phyloP scores from a whole-genome alignment of 2,329 filamentous ascomycete species.

The Diaporthe sp. region DNA sequence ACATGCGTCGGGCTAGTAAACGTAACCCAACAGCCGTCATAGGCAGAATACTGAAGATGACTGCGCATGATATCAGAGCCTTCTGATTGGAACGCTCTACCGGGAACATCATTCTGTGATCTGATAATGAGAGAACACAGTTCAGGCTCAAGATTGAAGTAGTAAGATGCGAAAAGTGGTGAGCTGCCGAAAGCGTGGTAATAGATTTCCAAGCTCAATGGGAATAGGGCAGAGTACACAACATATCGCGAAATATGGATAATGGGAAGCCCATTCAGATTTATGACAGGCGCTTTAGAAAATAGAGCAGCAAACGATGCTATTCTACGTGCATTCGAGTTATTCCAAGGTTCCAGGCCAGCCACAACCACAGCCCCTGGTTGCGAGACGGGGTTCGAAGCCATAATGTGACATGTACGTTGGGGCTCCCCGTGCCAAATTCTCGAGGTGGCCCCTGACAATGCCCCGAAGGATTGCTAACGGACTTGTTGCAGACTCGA shows the following conservation, averaged over 20 bases:
- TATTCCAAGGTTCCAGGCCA: background rate
- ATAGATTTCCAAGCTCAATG: no score
- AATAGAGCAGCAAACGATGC: background rate
- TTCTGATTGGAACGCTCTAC: slow-evolving; percentile 6
- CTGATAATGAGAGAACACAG: no score
- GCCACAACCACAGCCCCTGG: background rate
- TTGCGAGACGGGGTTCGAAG: background rate
- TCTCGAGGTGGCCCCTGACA: background rate
- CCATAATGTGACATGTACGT: background rate
- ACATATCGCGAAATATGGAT: background rate
- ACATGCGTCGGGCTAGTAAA: background rate
- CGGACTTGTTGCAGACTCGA: background rate
- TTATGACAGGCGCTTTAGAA: background rate
- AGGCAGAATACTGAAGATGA: slow-evolving; percentile 12
- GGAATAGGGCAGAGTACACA: background rate
- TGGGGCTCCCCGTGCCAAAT: background rate
- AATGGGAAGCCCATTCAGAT: background rate
- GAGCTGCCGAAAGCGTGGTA: no score
- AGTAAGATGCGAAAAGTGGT: background rate
- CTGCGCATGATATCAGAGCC: slow-evolving; percentile 12
- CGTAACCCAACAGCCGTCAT: slow-evolving; percentile 48
- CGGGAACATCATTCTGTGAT: background rate
- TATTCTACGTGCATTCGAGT: background rate
- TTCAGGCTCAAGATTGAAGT: background rate
- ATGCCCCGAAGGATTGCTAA: background rate